These are phyloP conservation scores for Chamaenerion angustifolium DNA, from an alignment of 345 rosid genomes.

Conservation along the genomic window DNA sequence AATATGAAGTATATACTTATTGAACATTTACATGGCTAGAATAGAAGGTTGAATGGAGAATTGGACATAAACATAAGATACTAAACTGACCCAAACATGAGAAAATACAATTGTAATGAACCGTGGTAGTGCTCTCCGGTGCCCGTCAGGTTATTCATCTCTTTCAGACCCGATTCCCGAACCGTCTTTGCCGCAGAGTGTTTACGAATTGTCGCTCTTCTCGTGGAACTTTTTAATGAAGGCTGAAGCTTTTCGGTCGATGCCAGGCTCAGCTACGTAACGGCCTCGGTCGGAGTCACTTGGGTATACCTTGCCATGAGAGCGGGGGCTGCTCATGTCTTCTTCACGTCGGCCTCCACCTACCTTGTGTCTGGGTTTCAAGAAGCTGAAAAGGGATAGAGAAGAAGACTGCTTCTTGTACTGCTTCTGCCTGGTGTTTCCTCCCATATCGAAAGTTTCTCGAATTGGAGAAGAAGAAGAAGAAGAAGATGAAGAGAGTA, in stretches of 20 bases:
- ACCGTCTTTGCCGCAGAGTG: no score
- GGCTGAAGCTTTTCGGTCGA: constrained; percentile 35
- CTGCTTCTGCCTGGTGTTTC: constrained; percentile 14
- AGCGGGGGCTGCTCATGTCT: background rate
- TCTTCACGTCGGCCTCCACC: constrained; percentile 7
- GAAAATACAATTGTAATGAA: no score
- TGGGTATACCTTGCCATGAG: constrained; percentile 23
- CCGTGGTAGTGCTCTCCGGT: no score
- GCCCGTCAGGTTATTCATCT: no score
- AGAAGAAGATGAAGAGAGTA: no score
- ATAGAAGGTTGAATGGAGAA: no score
- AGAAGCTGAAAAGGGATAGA: constrained; percentile 21
- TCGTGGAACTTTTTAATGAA: constrained; percentile 37
- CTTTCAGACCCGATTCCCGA: no score
- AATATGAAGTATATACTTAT: no score
- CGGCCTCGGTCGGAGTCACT: constrained; percentile 31
- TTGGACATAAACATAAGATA: no score
- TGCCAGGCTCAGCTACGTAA: constrained; percentile 37
- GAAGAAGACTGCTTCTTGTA: constrained; percentile 8
- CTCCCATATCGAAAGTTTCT: constrained; percentile 14
- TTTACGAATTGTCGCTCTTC: background rate
- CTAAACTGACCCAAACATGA: no score
- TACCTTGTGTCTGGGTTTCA: constrained; percentile 19
- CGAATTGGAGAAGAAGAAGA: no score
- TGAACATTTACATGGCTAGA: no score